These are phyloP conservation scores for Fusarium sp. DNA, from an alignment of 2,329 filamentous ascomycete species.

Conservation along the genomic window DNA sequence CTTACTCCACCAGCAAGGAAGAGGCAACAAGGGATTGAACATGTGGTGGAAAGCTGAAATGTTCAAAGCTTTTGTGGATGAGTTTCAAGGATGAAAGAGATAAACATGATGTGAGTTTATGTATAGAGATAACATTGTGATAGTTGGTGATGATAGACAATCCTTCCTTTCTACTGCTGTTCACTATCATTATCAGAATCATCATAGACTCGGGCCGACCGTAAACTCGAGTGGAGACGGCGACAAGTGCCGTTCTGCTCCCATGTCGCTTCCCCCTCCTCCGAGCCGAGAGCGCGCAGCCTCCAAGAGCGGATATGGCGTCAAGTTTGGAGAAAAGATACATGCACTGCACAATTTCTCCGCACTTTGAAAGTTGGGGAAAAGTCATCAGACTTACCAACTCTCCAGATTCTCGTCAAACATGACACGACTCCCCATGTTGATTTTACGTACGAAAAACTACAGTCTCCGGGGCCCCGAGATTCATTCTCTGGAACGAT, in stretches of 20 bases:
- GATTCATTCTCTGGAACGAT: slow-evolving; percentile 11
- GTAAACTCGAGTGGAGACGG: slow-evolving; percentile 17
- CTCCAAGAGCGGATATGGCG: slow-evolving; percentile 23
- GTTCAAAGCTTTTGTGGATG: slow-evolving; percentile 27
- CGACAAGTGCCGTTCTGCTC: slow-evolving; percentile 20
- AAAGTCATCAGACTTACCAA: slow-evolving; percentile 5
- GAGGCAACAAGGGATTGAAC: slow-evolving; percentile 1
- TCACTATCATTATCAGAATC: slow-evolving; percentile 5
- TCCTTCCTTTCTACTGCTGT: not conserved
- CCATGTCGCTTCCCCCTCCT: slow-evolving; percentile 3
- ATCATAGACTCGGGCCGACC: slow-evolving; percentile 25
- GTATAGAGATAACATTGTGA: not conserved
- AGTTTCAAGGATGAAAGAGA: not conserved
- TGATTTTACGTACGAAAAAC: slow-evolving; percentile 21
- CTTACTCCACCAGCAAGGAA: slow-evolving; percentile 18
- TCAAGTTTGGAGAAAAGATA: slow-evolving; percentile 28
- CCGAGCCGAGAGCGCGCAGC: slow-evolving; percentile 13
- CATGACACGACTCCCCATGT: slow-evolving; percentile 10
- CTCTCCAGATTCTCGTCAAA: slow-evolving; percentile 7
- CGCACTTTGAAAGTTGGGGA: slow-evolving; percentile 23
- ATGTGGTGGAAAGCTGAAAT: slow-evolving; percentile 3
- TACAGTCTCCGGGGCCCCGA: slow-evolving; percentile 28
- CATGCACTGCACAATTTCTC: slow-evolving; percentile 7
- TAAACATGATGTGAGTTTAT: slow-evolving; percentile 5
- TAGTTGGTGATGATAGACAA: not conserved